These are phyloP conservation scores for Solidago caesia DNA, from an alignment of 129 eudicot genomes.

Conservation along the genomic window DNA sequence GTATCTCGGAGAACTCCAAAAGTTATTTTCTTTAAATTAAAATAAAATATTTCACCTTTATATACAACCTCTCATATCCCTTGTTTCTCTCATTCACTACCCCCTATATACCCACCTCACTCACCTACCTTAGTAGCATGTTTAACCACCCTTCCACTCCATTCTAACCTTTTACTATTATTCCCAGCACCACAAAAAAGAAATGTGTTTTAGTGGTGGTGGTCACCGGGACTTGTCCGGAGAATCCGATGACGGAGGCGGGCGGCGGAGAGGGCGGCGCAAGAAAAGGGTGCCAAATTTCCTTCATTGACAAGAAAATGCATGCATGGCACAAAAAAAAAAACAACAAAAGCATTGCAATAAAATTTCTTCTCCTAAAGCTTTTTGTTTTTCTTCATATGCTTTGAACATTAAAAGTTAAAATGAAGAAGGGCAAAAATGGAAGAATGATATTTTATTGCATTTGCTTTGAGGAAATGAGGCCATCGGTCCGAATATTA, in stretches of 20 bases:
- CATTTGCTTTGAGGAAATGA: conserved; percentile 39
- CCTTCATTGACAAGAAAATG: conserved; percentile 18
- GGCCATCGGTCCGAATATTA: conserved; percentile 40
- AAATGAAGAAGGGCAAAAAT: conserved; percentile 23
- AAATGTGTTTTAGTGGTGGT: conserved; percentile 17
- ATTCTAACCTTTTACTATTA: background rate
- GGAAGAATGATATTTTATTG: conserved; percentile 23
- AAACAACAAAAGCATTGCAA: conserved; percentile 19
- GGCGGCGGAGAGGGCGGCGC: conserved; percentile 20
- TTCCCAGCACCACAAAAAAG: conserved; percentile 14
- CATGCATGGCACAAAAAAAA: conserved; percentile 14
- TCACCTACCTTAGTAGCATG: background rate
- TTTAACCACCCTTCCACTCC: background rate
- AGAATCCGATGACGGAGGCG: conserved; percentile 19
- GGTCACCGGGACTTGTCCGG: conserved; percentile 18
- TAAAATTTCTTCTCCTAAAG: conserved; percentile 15
- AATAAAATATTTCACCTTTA: conserved; percentile 21
- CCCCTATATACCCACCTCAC: background rate
- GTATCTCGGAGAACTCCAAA: too few species aligned
- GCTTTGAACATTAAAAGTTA: background rate
- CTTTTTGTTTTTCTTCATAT: conserved; percentile 23
- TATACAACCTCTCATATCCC: conserved; percentile 21
- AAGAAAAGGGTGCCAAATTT: conserved; percentile 20
- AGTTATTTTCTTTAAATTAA: background rate
- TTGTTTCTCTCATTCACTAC: conserved; percentile 12